Percentiles rank a stretch among this genome's conserved stretches.
Conservation (phyloP, 2,329 filamentous ascomycete genomes). For the Spiromastix sp. region DNA sequence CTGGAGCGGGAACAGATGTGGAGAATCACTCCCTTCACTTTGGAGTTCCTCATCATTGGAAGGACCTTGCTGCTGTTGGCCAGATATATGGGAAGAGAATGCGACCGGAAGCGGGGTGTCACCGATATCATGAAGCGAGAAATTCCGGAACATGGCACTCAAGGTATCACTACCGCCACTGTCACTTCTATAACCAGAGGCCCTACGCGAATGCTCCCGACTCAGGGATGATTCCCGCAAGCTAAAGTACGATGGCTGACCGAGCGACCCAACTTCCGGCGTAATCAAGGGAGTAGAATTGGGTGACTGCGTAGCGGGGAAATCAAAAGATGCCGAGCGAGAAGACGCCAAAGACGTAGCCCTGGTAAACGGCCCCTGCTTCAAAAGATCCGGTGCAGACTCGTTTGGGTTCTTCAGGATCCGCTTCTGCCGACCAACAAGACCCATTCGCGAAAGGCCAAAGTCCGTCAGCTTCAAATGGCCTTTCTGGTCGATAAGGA, state of each 20-base stretch:
- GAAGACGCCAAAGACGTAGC: slow-evolving; percentile 80
- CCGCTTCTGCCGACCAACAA: slow-evolving; percentile 92
- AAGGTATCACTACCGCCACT: slow-evolving; percentile 83
- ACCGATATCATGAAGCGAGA: slow-evolving; percentile 58
- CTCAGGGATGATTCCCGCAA: slow-evolving; percentile 36
- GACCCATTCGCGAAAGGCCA: slow-evolving; percentile 90
- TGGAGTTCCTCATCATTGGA: slow-evolving; percentile 62
- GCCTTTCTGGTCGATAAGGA: slow-evolving; percentile 92
- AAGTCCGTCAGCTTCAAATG: slow-evolving; percentile 97
- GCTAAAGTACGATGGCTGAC: slow-evolving; percentile 89
- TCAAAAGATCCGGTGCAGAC: slow-evolving; percentile 82
- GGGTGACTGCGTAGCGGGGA: slow-evolving; percentile 71
- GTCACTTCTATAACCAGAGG: slow-evolving; percentile 79
- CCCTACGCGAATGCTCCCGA: slow-evolving; percentile 54
- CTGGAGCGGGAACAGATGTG: slow-evolving; percentile 62
- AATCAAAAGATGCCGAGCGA: slow-evolving; percentile 84
- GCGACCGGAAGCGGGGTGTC: slow-evolving; percentile 34
- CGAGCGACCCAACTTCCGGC: slow-evolving; percentile 58
- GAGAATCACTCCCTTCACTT: slow-evolving; percentile 61
- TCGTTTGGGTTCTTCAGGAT: slow-evolving; percentile 70
- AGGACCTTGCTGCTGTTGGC: slow-evolving; percentile 18
- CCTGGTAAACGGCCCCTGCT: slow-evolving; percentile 81
- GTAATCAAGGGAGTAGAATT: slow-evolving; percentile 78
- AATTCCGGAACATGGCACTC: slow-evolving; percentile 68
- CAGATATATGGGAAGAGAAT: slow-evolving; percentile 1